Base-by-base conservation (phyloP, 495 filamentous ascomycete genomes). In the Trichocladium uniseriatum region DNA sequence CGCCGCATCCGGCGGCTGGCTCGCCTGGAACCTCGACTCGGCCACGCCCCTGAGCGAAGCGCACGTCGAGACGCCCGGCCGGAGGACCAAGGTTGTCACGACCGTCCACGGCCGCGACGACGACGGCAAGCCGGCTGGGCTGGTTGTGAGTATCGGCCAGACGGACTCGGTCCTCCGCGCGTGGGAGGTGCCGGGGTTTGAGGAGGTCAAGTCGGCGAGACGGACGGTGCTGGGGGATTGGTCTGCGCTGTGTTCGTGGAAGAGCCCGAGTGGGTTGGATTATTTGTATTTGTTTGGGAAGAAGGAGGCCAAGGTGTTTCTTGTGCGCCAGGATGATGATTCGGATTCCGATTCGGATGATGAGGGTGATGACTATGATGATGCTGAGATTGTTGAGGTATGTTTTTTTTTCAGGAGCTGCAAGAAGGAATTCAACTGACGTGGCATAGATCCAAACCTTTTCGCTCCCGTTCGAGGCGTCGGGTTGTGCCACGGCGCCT, bases 201-300 rank as follows among this genome's bases (percentile, higher is more conserved):
- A 38, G 6, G 40, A 51, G 22, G 32, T 51, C 31, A 19, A 44
- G 40, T 43, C 48, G 16, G 48, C 39, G 10, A 18, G 32, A 40
- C 32, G n/a, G 13, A 44, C 20, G 6, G 48, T 37, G 8, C 32
- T 51, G 5, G 48, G 48, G 13, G 48, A 51, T n/a, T 51, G 48
- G 48, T 51, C 48, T 2, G 31, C 48, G 1, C 22, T 51, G 7
- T 51, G 48, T 21, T 36, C 48, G 4, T 51, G 48, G 48, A 51
- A 51, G 40, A 43, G 39, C 31, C 38, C 37, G 38, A 43, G 16
- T 21, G 39, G 40, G 0, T 5, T 8, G 10, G 38, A 51, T 13
- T 51, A 51, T 29, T 32, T 51, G 3, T 51, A 36, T 16, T 40
- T 51, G 14, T 43, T 51, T 27, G 48, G 48, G n/a, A 51, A 51